phyloP scores from a whole-genome alignment of 306 rosid genomes.

The Trifolium dubium region DNA sequence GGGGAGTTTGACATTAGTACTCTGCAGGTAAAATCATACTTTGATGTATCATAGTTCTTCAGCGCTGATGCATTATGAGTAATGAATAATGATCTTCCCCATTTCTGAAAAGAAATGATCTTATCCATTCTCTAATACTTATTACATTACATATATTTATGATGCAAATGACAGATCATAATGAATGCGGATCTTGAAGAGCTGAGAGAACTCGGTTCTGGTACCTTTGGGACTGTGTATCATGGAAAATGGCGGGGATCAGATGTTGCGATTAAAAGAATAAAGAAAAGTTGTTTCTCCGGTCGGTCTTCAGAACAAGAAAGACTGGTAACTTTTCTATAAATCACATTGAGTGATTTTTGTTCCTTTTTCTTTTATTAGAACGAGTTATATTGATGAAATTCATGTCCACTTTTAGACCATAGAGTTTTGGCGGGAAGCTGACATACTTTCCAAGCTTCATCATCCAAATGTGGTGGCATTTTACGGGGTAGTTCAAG shows the following conservation, averaged over 20 bases:
- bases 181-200: slow-evolving; percentile 92
- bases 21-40: slow-evolving; percentile 69
- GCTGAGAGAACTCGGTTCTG: slow-evolving; percentile 86
- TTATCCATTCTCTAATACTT: slow-evolving; percentile 7
- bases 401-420: slow-evolving; percentile 57
- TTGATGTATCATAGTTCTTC: slow-evolving; percentile 20
- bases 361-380: slow-evolving; percentile 18
- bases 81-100: not conserved
- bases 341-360: slow-evolving; percentile 11
- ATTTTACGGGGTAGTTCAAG: slow-evolving; percentile 58
- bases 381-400: slow-evolving; percentile 30
- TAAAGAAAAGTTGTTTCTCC: slow-evolving; percentile 89
- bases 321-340: slow-evolving; percentile 67
- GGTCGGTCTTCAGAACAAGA: slow-evolving; percentile 93
- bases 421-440: slow-evolving; percentile 85
- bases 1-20: slow-evolving; percentile 73
- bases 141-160: slow-evolving; percentile 43
- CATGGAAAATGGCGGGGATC: slow-evolving; percentile 97
- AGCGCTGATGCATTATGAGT: slow-evolving; percentile 11
- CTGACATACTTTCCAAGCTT: slow-evolving; percentile 79
- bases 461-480: slow-evolving; percentile 98
- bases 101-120: not conserved
- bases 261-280: slow-evolving; percentile 96
- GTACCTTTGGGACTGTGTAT: slow-evolving; percentile 96
- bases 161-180: slow-evolving; percentile 64